Evolutionary conservation across 2,329 filamentous ascomycete species (phyloP), one percentile per base, ranked within the genome.

Genomic region (Rutstroemia sydowiana): DNA sequence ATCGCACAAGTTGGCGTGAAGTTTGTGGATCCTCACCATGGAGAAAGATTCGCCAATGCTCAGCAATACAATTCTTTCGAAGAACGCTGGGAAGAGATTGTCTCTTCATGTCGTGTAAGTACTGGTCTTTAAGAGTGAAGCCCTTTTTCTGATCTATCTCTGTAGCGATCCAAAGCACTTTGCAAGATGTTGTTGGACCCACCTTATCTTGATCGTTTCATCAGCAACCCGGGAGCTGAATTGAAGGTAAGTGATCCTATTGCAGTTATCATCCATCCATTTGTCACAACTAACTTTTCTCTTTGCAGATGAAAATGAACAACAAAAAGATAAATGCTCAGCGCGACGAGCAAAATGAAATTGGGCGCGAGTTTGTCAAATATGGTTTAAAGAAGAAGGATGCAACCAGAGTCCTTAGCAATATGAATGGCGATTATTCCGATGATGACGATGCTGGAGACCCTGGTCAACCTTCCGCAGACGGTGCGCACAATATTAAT

Each of bases 181-280:
- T 62, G 57, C 36, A 65, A 65, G 37, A 57, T 61, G 32, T 23
- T 62, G 2, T 45, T 64, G 1, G 62, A 64, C 43, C 51, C 59
- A 6, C 20, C 51, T 1, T 62, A 56, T 36, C 40, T 47, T 16
- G 48, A 51, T 4, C 32, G 48, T 2, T 51, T 51, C 14, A 57
- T 60, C 18, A 57, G 60, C 18, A 57, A 54, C 11, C 63, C 63
- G 4, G 21, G 49, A 5, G 37, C 32, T 2, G 57, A 62, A 16
- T 37, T 58, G 3, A 52, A 55, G 28, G 63, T 65, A 60, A 53
- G 59, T 28, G 21, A 34, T 21, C 26, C 4, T 9, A 16, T 28
- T 10, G 14, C 11, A 23, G 4, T 36, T 39, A 20, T 11, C 23
- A 21, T 21, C 11, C 6, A 14, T 7, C 13, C 20, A 5, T 7